These are phyloP conservation scores for Candida adriatica DNA, from an alignment of 805 yeast species.

Conservation along the genomic window DNA sequence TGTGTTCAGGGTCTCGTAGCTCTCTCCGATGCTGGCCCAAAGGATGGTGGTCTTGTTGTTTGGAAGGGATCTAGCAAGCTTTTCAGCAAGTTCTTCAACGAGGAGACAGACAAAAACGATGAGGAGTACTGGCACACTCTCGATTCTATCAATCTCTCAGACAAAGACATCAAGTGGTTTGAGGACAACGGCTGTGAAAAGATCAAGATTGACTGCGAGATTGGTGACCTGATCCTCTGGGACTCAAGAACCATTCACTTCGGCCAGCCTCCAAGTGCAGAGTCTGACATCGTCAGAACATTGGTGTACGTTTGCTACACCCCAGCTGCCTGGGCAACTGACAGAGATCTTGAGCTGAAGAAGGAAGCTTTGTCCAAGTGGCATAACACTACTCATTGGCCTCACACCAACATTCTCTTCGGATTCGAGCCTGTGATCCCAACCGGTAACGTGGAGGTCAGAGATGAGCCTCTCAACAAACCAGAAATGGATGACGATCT, in stretches of 20 bases:
- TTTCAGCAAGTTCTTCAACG: constrained; percentile 22
- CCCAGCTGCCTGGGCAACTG: constrained; percentile 28
- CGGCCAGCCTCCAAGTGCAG: constrained; percentile 24
- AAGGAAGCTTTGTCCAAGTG: constrained; percentile 20
- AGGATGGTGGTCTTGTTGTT: constrained; percentile 29
- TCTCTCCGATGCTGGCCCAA: constrained; percentile 21
- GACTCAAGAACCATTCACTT: constrained; percentile 28
- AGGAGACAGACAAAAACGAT: constrained; percentile 9
- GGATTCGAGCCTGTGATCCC: constrained; percentile 12
- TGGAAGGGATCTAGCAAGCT: constrained; percentile 22
- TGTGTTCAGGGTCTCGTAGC: constrained; percentile 31
- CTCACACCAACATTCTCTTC: constrained; percentile 23
- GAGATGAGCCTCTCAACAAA: constrained; percentile 19
- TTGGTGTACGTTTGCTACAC: constrained; percentile 26
- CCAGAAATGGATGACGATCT: constrained; percentile 24
- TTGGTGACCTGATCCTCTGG: constrained; percentile 31
- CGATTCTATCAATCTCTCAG: constrained; percentile 18
- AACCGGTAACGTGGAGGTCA: constrained; percentile 20
- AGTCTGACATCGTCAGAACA: constrained; percentile 23
- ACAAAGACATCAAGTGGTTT: constrained; percentile 24
- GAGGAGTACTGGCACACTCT: constrained; percentile 18
- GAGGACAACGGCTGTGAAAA: constrained; percentile 23
- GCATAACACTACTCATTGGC: constrained; percentile 28
- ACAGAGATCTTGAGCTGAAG: constrained; percentile 19
- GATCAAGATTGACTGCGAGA: constrained; percentile 25